Evolutionary conservation across 495 filamentous ascomycete genomes (phyloP).

Genomic region (Talaromyces thailandensis): DNA sequence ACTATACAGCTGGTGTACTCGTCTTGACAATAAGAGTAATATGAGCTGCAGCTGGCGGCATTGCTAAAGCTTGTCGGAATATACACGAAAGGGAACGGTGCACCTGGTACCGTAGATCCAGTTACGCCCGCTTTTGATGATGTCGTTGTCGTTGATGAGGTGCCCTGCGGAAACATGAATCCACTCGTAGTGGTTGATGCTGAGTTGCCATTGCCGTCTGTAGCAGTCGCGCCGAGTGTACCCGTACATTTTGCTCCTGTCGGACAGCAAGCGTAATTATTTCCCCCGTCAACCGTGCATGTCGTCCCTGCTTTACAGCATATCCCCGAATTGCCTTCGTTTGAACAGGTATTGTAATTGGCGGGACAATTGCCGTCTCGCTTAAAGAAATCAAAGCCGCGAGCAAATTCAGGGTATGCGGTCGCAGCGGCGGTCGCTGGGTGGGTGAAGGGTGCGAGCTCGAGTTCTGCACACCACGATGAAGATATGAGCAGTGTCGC

Average conservation of each 20-base stretch:
- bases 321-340: constrained; percentile 37
- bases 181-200: constrained; percentile 16
- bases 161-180: constrained; percentile 29
- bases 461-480: constrained; percentile 1
- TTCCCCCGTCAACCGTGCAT: constrained; percentile 48
- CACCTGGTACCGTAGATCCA: constrained; percentile 31
- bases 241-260: constrained; percentile 54
- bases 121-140: constrained; percentile 23
- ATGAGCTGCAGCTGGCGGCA: constrained; percentile 54
- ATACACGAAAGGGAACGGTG: constrained; percentile 53
- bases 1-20: constrained; percentile 57
- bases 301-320: constrained; percentile 47
- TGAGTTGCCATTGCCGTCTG: constrained; percentile 9
- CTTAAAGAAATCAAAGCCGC: constrained; percentile 14
- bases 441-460: constrained; percentile 2
- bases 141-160: constrained; percentile 19
- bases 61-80: constrained; percentile 59
- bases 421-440: not conserved
- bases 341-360: constrained; percentile 42
- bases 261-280: constrained; percentile 60
- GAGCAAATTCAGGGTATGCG: not conserved
- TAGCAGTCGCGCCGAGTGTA: constrained; percentile 31
- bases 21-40: constrained; percentile 54
- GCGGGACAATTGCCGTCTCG: constrained; percentile 41
- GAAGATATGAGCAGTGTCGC: not conserved